Evolutionary conservation across 108 stramenopile species (phyloP), one percentile per base, ranked within the genome.

Genomic region (Conticribra guillardii): DNA sequence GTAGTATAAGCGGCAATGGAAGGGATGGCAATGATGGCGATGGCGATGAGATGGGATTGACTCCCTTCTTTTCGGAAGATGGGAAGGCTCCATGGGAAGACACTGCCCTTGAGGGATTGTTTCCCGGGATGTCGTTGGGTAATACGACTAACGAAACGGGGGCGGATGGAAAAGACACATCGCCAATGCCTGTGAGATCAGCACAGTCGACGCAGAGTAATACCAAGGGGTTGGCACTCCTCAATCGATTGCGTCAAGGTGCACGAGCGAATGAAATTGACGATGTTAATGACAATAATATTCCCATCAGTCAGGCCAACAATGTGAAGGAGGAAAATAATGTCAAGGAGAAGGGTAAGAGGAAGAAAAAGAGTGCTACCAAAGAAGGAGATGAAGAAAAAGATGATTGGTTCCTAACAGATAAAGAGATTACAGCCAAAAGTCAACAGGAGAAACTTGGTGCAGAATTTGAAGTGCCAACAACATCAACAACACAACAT

Each of bases 11-110:
- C 11, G 11, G 37, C n/a, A n/a, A n/a, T n/a, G n/a, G n/a, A n/a
- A n/a, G n/a, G n/a, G n/a, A 29, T 64, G 29, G 56, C 46, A 62
- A 31, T 24, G 64, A 48, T 9, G 58, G 26, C 22, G 49, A 18
- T 53, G 68, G 37, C 21, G 77, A 79, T 54, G 85, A 64, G n/a
- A 9, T 49, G 28, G 76, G 58, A 37, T 72, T 94, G 53, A 74
- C 69, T 24, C 93, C 93, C 0, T 94, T 94, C 63, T 94, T 94
- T 45, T 87, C 87, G 11, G 54, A 84, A 62, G 85, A 82, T 28
- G 92, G 92, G 21, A 85, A 55, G 18, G 88, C 90, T 37, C 90
- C 93, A 0, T 94, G 93, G 93, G 93, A 90, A 51, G 88, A 93
- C 31, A 65, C 73, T 9, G 84, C 74, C 55, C 72, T 67, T 0